phyloP scores from a whole-genome alignment of 306 rosid species.

The Urtica urens region DNA sequence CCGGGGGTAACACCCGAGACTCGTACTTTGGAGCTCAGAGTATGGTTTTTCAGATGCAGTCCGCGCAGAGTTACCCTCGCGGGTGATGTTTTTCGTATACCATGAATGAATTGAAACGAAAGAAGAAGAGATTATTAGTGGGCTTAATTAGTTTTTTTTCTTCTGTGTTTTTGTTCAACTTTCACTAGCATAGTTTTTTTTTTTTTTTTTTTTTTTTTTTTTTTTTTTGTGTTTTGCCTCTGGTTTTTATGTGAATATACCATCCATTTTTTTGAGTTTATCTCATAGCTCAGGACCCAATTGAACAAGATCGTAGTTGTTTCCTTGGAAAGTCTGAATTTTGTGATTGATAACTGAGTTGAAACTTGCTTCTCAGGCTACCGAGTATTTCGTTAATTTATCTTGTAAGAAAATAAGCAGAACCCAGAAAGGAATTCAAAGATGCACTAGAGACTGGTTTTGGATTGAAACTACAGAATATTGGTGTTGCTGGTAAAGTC shows the following conservation, averaged over 20 bases:
- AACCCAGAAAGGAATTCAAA: no score
- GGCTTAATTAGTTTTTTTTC: conserved; percentile 20
- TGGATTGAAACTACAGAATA: conserved; percentile 7
- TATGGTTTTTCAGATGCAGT: conserved; percentile 59
- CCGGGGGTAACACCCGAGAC: conserved; percentile 33
- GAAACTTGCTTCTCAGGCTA: conserved; percentile 14
- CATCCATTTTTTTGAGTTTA: conserved; percentile 24
- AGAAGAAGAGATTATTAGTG: conserved; percentile 5
- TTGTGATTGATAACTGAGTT: conserved; percentile 14
- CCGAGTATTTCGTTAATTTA: no score
- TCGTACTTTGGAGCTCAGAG: conserved; percentile 48
- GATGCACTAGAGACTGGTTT: no score
- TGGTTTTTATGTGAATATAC: conserved; percentile 48
- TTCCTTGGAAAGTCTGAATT: conserved; percentile 14
- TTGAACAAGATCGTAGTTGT: conserved; percentile 15
- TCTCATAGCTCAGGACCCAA: conserved; percentile 16
- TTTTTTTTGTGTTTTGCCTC: conserved; percentile 19
- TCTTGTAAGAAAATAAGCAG: no score
- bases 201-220: conserved; percentile 16
- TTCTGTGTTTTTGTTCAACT: conserved; percentile 25
- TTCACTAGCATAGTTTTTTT: conserved; percentile 21
- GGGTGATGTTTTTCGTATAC: conserved; percentile 25
- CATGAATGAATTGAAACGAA: neutral
- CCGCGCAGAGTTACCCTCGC: conserved; percentile 38
- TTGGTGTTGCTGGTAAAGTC: no score